Percentiles rank a stretch among this genome's conserved stretches.
Evolutionary conservation across 306 rosid species (phyloP).

Genomic region (Fagus sylvatica): DNA sequence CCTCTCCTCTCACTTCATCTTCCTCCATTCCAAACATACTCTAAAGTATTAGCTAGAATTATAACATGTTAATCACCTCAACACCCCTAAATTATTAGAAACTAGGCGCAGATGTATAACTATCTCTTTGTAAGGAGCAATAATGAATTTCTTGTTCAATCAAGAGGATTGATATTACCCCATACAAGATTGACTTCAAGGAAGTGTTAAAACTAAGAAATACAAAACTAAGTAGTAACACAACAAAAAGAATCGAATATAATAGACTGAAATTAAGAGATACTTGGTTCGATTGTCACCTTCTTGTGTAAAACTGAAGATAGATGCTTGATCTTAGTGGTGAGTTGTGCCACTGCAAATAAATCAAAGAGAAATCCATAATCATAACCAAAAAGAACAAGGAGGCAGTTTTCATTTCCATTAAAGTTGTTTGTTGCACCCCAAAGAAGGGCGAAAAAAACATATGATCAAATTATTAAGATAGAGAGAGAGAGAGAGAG

Average conservation of each 20-base stretch:
- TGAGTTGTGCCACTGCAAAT: conserved; percentile 82
- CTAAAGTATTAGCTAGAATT: too few relatives aligned
- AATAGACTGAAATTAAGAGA: conserved; percentile 10
- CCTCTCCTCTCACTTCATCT: too few relatives aligned
- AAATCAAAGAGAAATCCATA: conserved; percentile 21
- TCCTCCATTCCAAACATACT: too few relatives aligned
- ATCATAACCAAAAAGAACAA: conserved; percentile 2
- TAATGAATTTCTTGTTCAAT: not conserved
- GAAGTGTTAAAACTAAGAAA: not conserved
- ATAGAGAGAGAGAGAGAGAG: too few relatives aligned
- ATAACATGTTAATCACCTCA: not conserved
- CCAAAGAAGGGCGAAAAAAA: not conserved
- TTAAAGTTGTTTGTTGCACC: not conserved
- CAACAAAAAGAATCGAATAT: conserved; percentile 1
- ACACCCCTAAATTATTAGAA: not conserved
- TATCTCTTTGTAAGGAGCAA: not conserved
- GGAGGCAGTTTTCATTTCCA: not conserved
- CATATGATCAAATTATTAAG: not conserved
- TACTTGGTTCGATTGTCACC: conserved; percentile 46
- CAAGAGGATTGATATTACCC: not conserved
- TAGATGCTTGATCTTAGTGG: conserved; percentile 85
- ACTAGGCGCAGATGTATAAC: not conserved
- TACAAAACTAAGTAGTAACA: not conserved
- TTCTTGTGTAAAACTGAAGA: conserved; percentile 77
- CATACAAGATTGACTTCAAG: not conserved